Percentiles rank a stretch among this genome's conserved stretches.
Evolutionary conservation across 192 early-diverging fungal genomes (phyloP).

Genomic region (Backusella tuberculispora): DNA sequence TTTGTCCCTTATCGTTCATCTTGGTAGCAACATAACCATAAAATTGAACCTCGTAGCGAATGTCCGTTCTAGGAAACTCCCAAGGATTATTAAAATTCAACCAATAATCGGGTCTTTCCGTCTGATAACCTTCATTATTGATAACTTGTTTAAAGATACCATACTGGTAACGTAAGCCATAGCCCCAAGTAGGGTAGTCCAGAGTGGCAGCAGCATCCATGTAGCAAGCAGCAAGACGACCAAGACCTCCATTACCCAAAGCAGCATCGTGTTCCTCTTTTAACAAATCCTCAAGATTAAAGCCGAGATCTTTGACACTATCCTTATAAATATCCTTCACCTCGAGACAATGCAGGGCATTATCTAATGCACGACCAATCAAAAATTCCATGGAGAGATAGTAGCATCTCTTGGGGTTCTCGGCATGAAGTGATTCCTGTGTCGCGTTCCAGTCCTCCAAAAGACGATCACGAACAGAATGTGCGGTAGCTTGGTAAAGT

Average conservation of each 20-base stretch:
- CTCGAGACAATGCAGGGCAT: conserved; percentile 86
- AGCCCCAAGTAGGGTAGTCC: conserved; percentile 96
- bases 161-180: conserved; percentile 96
- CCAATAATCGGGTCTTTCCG: conserved; percentile 98
- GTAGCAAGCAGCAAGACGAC: conserved; percentile 96
- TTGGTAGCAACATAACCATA: conserved; percentile 81
- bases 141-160: conserved; percentile 98
- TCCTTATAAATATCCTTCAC: conserved; percentile 78
- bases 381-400: conserved; percentile 98
- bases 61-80: conserved; percentile 94
- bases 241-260: conserved; percentile 96
- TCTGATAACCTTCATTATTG: conserved; percentile 88
- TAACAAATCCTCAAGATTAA: conserved; percentile 90
- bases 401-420: conserved; percentile 92
- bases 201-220: conserved; percentile 95
- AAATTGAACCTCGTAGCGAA: conserved; percentile 88
- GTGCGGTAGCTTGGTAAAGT: conserved; percentile 91
- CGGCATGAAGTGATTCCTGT: conserved; percentile 65
- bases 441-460: conserved; percentile 54
- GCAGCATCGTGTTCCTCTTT: conserved; percentile 96
- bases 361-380: conserved; percentile 95
- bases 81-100: conserved; percentile 95
- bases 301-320: conserved; percentile 77
- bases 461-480: conserved; percentile 80
- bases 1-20: conserved; percentile 65